Percentiles rank a stretch among this genome's conserved stretches.
These are phyloP conservation scores for Coniferiporia sulphurascens DNA, from an alignment of 1,284 basidiomycete genomes.

Conservation along the genomic window DNA sequence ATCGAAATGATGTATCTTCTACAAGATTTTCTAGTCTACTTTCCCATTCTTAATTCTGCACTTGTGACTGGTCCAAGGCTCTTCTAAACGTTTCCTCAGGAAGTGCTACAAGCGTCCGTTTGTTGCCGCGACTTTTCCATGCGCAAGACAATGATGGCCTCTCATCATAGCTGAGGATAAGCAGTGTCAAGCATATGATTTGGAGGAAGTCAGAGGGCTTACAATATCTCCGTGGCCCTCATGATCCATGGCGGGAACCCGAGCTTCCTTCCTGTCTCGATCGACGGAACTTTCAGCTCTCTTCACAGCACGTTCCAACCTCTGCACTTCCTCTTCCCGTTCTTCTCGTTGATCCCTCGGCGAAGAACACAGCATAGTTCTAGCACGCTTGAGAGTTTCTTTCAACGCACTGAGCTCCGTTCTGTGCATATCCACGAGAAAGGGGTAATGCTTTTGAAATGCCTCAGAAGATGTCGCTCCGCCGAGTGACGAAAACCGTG, in stretches of 20 bases:
- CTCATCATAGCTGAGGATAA: conserved; percentile 3
- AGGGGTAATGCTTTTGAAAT: conserved; percentile 75
- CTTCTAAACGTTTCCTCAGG: conserved; percentile 39
- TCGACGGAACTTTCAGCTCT: conserved; percentile 77
- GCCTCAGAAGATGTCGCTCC: conserved; percentile 68
- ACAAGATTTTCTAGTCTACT: conserved; percentile 33
- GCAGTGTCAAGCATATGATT: neutral
- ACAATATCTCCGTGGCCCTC: conserved; percentile 72
- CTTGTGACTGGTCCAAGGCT: conserved; percentile 62
- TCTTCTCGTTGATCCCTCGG: conserved; percentile 60
- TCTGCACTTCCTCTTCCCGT: conserved; percentile 64
- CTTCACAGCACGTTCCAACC: conserved; percentile 77
- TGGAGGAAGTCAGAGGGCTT: conserved; percentile 26
- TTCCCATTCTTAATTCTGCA: conserved; percentile 72
- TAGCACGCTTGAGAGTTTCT: conserved; percentile 62
- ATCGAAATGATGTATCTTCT: neutral
- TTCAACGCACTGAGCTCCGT: conserved; percentile 66
- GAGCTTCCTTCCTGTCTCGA: conserved; percentile 65
- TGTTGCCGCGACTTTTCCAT: conserved; percentile 3
- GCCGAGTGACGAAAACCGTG: conserved; percentile 77
- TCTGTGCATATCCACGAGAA: conserved; percentile 67
- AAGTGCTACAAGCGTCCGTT: conserved; percentile 5
- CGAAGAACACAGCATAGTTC: conserved; percentile 62
- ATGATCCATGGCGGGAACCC: conserved; percentile 80
- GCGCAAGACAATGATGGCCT: conserved; percentile 7